These are phyloP conservation scores for Lodderomyces elongisporus DNA, from an alignment of 1,139 yeast genomes.

Conservation along the genomic window DNA sequence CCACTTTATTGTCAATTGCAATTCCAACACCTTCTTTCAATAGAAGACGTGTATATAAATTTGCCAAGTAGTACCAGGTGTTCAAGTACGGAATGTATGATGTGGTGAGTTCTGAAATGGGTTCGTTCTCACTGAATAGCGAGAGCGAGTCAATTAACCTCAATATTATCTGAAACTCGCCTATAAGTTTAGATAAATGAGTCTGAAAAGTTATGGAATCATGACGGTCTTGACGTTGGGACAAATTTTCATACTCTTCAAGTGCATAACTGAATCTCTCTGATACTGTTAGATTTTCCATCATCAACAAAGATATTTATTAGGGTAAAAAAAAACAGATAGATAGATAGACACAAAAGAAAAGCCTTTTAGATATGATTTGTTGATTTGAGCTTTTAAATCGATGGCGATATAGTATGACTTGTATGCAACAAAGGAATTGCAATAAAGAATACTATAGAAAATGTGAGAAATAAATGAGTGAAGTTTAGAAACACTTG, in stretches of 20 bases:
- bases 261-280: slow-evolving; percentile 18
- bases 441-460: too few species aligned
- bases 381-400: too few species aligned
- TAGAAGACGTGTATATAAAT: slow-evolving; percentile 16
- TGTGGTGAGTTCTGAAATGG: slow-evolving; percentile 52
- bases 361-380: too few species aligned
- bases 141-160: slow-evolving; percentile 26
- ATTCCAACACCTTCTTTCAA: slow-evolving; percentile 9
- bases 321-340: too few species aligned
- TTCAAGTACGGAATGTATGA: slow-evolving; percentile 51
- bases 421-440: too few species aligned
- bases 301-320: too few species aligned
- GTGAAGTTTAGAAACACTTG: too few species aligned
- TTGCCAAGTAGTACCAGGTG: slow-evolving; percentile 49
- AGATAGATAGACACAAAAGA: too few species aligned
- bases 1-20: slow-evolving; percentile 24
- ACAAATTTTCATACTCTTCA: slow-evolving; percentile 8
- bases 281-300: slow-evolving; percentile 17
- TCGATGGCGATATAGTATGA: too few species aligned
- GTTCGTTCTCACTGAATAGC: slow-evolving; percentile 61
- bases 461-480: too few species aligned
- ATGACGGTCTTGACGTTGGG: slow-evolving; percentile 14
- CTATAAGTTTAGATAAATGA: slow-evolving; percentile 17
- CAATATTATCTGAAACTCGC: slow-evolving; percentile 25
- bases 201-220: slow-evolving; percentile 27